These are phyloP conservation scores for Deuterostichococcus epilithicus DNA, from an alignment of 139 green algal genomes.

Conservation along the genomic window DNA sequence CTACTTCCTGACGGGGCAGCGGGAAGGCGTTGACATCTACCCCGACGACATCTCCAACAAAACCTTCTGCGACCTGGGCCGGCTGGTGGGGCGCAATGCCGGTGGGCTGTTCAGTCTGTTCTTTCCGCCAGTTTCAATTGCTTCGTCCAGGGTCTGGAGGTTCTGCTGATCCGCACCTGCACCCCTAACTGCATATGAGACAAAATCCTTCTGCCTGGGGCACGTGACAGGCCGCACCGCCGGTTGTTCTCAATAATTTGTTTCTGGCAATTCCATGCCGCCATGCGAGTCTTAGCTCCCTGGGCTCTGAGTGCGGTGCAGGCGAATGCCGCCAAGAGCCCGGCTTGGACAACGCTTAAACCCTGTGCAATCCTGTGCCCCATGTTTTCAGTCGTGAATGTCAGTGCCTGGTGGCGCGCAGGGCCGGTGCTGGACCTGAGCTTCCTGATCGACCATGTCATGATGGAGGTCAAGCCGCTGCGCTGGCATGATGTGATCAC, in stretches of 20 bases:
- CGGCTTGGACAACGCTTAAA: neutral
- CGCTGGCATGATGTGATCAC: constrained; percentile 62
- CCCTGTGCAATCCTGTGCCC: neutral
- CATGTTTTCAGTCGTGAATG: neutral
- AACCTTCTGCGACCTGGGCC: constrained; percentile 64
- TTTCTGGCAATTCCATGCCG: too few species aligned
- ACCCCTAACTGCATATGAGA: too few species aligned
- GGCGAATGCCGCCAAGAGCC: too few species aligned
- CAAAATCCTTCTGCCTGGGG: too few species aligned
- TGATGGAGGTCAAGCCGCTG: constrained; percentile 62
- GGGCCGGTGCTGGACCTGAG: constrained; percentile 70
- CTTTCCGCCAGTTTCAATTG: too few species aligned
- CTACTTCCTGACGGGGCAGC: constrained; percentile 74
- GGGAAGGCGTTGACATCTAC: constrained; percentile 73
- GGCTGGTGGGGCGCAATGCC: constrained; percentile 23
- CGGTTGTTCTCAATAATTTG: too few species aligned
- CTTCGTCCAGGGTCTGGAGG: too few species aligned
- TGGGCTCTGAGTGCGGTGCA: too few species aligned
- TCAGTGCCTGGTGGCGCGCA: neutral
- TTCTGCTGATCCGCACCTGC: too few species aligned
- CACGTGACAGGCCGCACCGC: too few species aligned
- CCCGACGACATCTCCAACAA: constrained; percentile 66
- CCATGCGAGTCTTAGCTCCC: too few species aligned
- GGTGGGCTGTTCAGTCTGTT: neutral
- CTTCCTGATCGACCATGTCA: constrained; percentile 79